These are phyloP conservation scores for Solanum chacoense DNA, from an alignment of 305 asterid species.

Conservation along the genomic window DNA sequence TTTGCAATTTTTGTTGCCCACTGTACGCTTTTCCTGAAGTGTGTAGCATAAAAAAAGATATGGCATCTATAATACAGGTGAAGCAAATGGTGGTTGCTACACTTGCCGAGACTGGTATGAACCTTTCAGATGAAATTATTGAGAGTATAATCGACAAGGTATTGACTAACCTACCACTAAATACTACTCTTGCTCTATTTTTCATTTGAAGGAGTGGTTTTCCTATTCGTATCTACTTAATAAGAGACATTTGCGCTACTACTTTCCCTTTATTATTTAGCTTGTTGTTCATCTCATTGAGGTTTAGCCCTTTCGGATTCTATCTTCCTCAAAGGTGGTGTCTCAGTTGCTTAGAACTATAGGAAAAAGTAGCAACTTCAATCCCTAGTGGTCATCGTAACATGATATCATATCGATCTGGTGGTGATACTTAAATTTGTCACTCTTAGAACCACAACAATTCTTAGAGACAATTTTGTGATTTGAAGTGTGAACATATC, in stretches of 20 bases:
- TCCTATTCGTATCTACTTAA: background rate
- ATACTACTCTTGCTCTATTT: background rate
- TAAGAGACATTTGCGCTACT: background rate
- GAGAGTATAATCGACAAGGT: constrained; percentile 99
- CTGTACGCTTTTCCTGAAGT: background rate
- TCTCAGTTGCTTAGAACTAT: background rate
- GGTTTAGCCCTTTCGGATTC: background rate
- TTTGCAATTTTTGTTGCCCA: background rate
- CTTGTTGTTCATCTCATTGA: background rate
- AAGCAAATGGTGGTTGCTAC: constrained; percentile 99
- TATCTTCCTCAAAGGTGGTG: background rate
- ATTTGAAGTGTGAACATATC: background rate
- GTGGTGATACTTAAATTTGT: background rate
- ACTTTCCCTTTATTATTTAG: background rate
- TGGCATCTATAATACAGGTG: constrained; percentile 36
- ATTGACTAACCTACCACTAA: background rate
- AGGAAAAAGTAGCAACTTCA: background rate
- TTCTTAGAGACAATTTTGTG: background rate
- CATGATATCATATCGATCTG: background rate
- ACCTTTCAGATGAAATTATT: constrained; percentile 88
- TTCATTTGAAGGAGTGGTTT: background rate
- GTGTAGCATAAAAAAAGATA: background rate
- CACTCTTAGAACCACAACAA: background rate
- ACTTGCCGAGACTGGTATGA: constrained; percentile 98
- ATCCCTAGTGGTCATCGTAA: background rate